Conservation (phyloP, 2,329 filamentous ascomycete species). For the Fusarium staphyleae region DNA sequence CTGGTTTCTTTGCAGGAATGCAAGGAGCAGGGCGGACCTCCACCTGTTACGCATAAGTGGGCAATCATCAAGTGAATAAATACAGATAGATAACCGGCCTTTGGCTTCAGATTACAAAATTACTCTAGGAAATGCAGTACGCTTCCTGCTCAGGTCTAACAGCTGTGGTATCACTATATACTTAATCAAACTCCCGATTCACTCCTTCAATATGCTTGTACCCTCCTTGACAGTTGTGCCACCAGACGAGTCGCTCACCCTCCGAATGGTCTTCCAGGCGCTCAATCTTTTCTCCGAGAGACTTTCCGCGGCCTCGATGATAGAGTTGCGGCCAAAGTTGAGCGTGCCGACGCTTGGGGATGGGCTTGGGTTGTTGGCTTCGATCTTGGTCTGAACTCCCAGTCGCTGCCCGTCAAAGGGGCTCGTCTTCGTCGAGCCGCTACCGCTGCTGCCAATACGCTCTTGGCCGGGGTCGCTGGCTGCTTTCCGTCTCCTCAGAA, state of each 20-base stretch:
- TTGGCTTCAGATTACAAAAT: conserved; percentile 2
- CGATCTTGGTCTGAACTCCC: conserved; percentile 41
- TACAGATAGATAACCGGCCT: too few relatives aligned
- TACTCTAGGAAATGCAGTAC: conserved; percentile 37
- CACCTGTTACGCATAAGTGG: not conserved
- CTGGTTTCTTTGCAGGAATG: conserved; percentile 8
- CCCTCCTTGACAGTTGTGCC: conserved; percentile 19
- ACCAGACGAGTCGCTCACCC: conserved; percentile 38
- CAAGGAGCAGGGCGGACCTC: too few relatives aligned
- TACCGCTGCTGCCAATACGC: conserved; percentile 33
- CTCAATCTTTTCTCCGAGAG: conserved; percentile 32
- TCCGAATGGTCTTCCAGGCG: conserved; percentile 37
- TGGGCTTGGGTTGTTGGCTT: conserved; percentile 35
- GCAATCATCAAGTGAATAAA: not conserved
- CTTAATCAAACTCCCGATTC: conserved; percentile 13
- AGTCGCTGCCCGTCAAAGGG: conserved; percentile 35
- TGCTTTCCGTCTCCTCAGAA: conserved; percentile 30
- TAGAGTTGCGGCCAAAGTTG: conserved; percentile 39
- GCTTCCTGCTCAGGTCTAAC: conserved; percentile 32
- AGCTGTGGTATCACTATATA: conserved; percentile 28
- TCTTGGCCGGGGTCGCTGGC: not conserved
- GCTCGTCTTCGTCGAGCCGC: conserved; percentile 22
- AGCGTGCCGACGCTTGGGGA: conserved; percentile 36
- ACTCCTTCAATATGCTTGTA: conserved; percentile 14
- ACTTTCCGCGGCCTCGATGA: conserved; percentile 33